These are phyloP conservation scores for Fusarium humuli DNA, from an alignment of 2,329 filamentous ascomycete genomes.

Conservation along the genomic window DNA sequence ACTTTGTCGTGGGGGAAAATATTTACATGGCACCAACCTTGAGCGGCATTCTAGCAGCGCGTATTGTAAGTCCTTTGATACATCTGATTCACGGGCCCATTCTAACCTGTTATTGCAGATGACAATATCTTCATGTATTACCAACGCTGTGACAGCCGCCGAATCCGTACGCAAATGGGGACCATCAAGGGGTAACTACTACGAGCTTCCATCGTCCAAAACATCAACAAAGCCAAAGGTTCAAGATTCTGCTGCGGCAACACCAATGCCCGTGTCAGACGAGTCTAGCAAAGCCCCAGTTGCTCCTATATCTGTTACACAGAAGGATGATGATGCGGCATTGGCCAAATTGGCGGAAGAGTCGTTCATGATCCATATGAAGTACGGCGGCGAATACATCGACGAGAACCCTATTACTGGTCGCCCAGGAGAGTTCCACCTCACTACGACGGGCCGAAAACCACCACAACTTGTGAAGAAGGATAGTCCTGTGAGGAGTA, in stretches of 20 bases:
- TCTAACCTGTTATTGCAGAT: slow-evolving; percentile 54
- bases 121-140: slow-evolving; percentile 66
- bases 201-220: slow-evolving; percentile 55
- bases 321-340: slow-evolving; percentile 55
- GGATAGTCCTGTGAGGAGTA: slow-evolving; percentile 49
- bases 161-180: slow-evolving; percentile 66
- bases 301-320: slow-evolving; percentile 39
- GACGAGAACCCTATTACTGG: slow-evolving; percentile 77
- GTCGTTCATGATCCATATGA: slow-evolving; percentile 67
- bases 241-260: slow-evolving; percentile 60
- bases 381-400: slow-evolving; percentile 72
- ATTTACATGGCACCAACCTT: slow-evolving; percentile 74
- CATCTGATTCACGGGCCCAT: neutral
- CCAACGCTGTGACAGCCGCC: slow-evolving; percentile 63
- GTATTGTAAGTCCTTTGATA: slow-evolving; percentile 61
- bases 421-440: slow-evolving; percentile 72
- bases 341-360: slow-evolving; percentile 67
- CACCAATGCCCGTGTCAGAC: slow-evolving; percentile 58
- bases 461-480: slow-evolving; percentile 49
- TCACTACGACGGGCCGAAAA: slow-evolving; percentile 70
- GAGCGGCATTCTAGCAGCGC: slow-evolving; percentile 68
- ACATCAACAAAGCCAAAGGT: slow-evolving; percentile 45
- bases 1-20: slow-evolving; percentile 74
- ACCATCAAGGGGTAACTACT: slow-evolving; percentile 65
- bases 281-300: slow-evolving; percentile 44